Base-by-base conservation (phyloP, 345 rosid genomes). In the Gossypium turneri region DNA sequence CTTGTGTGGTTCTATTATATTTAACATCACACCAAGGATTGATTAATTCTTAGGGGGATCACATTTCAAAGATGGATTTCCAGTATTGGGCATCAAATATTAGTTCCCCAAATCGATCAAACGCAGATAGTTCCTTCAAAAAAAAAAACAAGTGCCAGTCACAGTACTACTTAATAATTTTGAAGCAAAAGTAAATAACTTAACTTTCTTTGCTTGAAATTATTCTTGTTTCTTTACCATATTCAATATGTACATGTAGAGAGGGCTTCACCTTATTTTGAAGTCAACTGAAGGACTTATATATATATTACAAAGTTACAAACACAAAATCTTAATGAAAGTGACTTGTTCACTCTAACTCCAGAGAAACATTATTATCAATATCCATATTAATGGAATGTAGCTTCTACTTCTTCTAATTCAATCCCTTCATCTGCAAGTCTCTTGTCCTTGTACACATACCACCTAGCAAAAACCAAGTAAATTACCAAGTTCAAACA, bases 381-480 rank as follows among this genome's bases (percentile, higher is more conserved):
- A 34, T 34, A 15, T 27, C 41, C 51, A 55, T 25, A 12, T 59
- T 47, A 48, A 75, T 90, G 96, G 77, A 87, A 71, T 45, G 78
- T 59, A 22, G 85, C 78, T 41, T 74, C 88, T 3, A 60, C 77
- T 59, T 92, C 96, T 66, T 88, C 93, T 80, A 92, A 9, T 73
- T 90, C 94, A 73, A 91, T 81, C 38, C 98, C 97, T 25, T 73
- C 84, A 0, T 82, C 93, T 7, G 88, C 94, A 48, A 95, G 82
- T 79, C 93, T 90, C 83, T 86, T 88, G 60, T 95, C 97, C 86
- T 89, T 93, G 88, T 95, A 95, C n/a, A 95, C 96, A 48, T 93
- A 95, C 94, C 98, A 81, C 75, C 76, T 90, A 13, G 99, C 86
- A 83, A 86, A 91, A 10, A 73, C 75, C 72, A 93, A 80, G 60